Evolutionary conservation across 768 basidiomycete species (phyloP).

Genomic region (Collybia sordida): DNA sequence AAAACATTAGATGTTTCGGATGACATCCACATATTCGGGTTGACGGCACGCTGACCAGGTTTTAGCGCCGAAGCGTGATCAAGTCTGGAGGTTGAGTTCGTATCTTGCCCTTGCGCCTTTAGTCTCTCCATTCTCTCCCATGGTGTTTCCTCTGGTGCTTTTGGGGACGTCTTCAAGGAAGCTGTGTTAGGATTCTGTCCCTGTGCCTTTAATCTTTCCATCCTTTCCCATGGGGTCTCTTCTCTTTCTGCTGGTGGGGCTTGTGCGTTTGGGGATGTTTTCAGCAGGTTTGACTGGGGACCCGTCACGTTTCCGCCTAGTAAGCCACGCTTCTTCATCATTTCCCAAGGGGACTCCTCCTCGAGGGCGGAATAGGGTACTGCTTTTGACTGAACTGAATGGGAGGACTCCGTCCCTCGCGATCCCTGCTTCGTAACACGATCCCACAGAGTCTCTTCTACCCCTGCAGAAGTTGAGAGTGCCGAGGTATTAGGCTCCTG

Average conservation of each 20-base stretch:
- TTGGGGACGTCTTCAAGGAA: background rate
- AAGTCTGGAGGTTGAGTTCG: background rate
- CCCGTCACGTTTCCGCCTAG: background rate
- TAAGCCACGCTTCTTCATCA: no score
- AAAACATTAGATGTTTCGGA: background rate
- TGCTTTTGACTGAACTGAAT: background rate
- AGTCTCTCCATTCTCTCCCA: conserved; percentile 7
- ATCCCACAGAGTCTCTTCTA: background rate
- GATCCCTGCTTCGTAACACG: background rate
- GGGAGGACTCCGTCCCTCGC: background rate
- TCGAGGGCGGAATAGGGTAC: background rate
- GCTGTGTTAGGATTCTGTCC: background rate
- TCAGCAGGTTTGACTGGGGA: background rate
- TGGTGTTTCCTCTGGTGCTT: conserved; percentile 1
- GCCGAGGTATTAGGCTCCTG: no score
- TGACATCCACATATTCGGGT: background rate
- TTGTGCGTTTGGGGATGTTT: background rate
- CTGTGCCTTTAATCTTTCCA: conserved; percentile 8
- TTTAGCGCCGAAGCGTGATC: background rate
- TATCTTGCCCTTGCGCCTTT: conserved; percentile 1
- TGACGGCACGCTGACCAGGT: background rate
- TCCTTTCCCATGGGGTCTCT: conserved; percentile 5
- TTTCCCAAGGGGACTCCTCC: background rate
- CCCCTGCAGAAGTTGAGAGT: no score
- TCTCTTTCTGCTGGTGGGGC: background rate